Base-by-base conservation (phyloP, 768 basidiomycete genomes). In the Postia placenta region DNA sequence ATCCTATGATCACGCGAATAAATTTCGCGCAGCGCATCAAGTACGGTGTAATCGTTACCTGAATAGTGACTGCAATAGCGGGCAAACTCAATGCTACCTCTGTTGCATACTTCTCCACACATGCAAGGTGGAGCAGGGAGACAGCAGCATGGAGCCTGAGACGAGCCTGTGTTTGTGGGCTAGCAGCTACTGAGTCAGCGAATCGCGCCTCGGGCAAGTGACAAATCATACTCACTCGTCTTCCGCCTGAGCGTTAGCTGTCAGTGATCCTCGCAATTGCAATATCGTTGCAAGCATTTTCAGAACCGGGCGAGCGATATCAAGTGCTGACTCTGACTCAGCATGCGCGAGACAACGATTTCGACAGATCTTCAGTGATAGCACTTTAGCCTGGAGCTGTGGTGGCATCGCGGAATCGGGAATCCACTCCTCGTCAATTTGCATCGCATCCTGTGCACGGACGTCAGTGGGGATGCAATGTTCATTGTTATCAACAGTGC, bases 141-240 rank as follows among this genome's bases (percentile, higher is more conserved):
- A 84, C 67, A 0, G 86, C 86, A 4, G 93, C 91, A 60, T 89
- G 84, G 6, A 97, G 68, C 25, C 95, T 80, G 68, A 98, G 73
- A 15, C 92, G 82, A 3, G 87, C 79, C 61, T 81, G 81, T 28
- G 81, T 78, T 65, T 74, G 74, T 2, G 75, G 73, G 55, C 85
- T 85, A 45, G 6, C 47, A 50, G 17, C 4, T 22, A 22, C 44
- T 19, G 5, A 37, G 2, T 2, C 11, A 11, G 2, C 19, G n/a
- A n/a, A n/a, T n/a, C n/a, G n/a, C n/a, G n/a, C n/a, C n/a, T n/a
- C n/a, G n/a, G n/a, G n/a, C n/a, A n/a, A n/a, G n/a, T 33, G 30
- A 33, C 30, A 33, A 7, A 33, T 7, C 30, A 33, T 42, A 63
- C 75, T 33, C 48, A 85, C 81, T 71, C 74, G 52, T 81, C 80